Base-by-base conservation (phyloP, 176 grass and related monocot species). In the Zizania latifolia region DNA sequence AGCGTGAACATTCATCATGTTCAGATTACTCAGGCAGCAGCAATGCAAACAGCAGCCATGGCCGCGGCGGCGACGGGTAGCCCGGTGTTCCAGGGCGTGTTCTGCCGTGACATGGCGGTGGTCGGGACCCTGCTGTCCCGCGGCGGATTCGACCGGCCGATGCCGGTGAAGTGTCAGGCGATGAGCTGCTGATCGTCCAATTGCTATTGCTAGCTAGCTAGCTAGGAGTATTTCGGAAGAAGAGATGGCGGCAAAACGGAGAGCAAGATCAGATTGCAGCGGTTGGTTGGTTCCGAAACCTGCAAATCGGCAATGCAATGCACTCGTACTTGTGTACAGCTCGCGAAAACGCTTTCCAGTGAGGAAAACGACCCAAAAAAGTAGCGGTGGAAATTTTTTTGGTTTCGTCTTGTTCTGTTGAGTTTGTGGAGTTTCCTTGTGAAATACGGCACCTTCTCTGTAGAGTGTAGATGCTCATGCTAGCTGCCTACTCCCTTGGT, bases 61-160 rank as follows among this genome's bases (percentile, higher is more conserved):
- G n/a, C n/a, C n/a, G n/a, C n/a, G n/a, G n/a, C n/a, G n/a, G n/a
- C 89, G 0, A 8, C 78, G 22, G 26, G 70, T 7, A 81, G 77
- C 51, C 83, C 86, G 0, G 51, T 78, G 55, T 94, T 92, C 54
- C 89, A 94, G 28, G 78, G 89, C 36, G 86, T 92, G 59, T 99
- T 99, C 76, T 99, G 95, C 81, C 88, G 95, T 48, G 95, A 99
- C 91, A 81, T 98, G 86, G 84, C 91, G 2, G 89, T 86, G 77
- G 86, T 93, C 0, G 90, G 90, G 8, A 82, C 81, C 44, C 74
- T 98, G 29, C 74, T 98, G 37, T 81, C 91, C 13, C 78, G 85
- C 2, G 72, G 68, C 15, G 80, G 23, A 24, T 87, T 87, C 74
- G 73, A 78, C 48, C 29, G 68, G 48, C 29, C 86, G 9, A 98